Evolutionary conservation across 2,329 filamentous ascomycete genomes (phyloP).

Genomic region (Ophiostoma sp.): DNA sequence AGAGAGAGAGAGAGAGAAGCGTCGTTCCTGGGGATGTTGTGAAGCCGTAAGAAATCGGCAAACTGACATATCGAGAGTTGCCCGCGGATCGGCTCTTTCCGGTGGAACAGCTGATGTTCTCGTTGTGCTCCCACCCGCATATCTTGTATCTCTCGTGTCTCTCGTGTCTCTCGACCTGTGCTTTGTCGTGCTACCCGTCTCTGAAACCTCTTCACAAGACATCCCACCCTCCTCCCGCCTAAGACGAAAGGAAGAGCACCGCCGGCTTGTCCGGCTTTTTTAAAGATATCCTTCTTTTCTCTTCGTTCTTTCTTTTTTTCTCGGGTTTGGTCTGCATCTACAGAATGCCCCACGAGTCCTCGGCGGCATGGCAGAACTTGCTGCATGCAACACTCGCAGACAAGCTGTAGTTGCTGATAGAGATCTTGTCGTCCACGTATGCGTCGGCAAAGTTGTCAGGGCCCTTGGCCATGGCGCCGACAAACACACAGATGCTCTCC

Average conservation of each 20-base stretch:
- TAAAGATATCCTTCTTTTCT: not conserved
- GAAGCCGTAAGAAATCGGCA: too few relatives aligned
- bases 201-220: not conserved
- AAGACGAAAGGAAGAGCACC: not conserved
- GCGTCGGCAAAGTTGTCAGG: conserved; percentile 90
- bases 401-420: conserved; percentile 96
- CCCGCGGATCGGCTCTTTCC: not conserved
- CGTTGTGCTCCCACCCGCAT: not conserved
- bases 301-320: not conserved
- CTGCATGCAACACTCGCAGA: conserved; percentile 97
- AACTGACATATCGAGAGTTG: not conserved
- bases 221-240: not conserved
- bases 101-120: not conserved
- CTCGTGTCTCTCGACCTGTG: not conserved
- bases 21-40: too few relatives aligned
- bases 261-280: not conserved
- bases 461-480: conserved; percentile 97
- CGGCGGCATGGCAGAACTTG: conserved; percentile 98
- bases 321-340: conserved; percentile 38
- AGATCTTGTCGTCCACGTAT: conserved; percentile 94
- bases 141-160: not conserved
- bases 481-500: conserved; percentile 95
- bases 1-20: not conserved
- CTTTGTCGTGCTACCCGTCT: not conserved
- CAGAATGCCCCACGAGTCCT: conserved; percentile 92